phyloP scores from a whole-genome alignment of 2,329 filamentous ascomycete genomes.

The Pseudophaeomoniella oleicola region DNA sequence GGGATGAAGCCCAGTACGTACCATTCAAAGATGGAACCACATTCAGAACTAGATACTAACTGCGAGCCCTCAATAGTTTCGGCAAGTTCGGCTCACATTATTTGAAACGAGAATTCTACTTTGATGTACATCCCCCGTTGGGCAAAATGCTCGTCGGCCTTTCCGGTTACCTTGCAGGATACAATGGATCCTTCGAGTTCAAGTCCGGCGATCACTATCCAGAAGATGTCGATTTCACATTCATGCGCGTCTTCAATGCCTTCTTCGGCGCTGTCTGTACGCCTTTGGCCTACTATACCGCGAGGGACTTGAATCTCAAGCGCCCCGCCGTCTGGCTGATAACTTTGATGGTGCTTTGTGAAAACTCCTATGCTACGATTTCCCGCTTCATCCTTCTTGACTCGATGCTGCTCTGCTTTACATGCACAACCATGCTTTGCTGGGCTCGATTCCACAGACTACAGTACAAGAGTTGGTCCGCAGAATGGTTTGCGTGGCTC shows the following conservation, averaged over 20 bases:
- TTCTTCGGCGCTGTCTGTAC: constrained; percentile 87
- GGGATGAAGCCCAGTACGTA: constrained; percentile 61
- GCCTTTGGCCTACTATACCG: constrained; percentile 89
- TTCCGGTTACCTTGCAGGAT: constrained; percentile 88
- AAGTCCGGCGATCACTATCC: constrained; percentile 97
- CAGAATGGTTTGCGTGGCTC: constrained; percentile 90
- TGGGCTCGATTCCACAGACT: constrained; percentile 94
- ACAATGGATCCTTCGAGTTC: constrained; percentile 99
- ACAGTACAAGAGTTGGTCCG: constrained; percentile 70
- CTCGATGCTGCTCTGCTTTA: constrained; percentile 97
- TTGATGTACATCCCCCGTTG: constrained; percentile 88
- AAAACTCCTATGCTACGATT: constrained; percentile 98
- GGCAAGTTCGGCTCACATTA: constrained; percentile 96
- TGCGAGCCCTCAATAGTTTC: constrained; percentile 20
- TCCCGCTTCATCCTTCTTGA: constrained; percentile 96
- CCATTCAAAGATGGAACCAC: background rate
- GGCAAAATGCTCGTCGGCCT: constrained; percentile 98
- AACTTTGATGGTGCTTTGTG: constrained; percentile 91
- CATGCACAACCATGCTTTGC: constrained; percentile 92
- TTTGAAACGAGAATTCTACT: constrained; percentile 98
- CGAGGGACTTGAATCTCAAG: constrained; percentile 74
- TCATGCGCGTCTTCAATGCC: constrained; percentile 97
- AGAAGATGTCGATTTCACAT: constrained; percentile 85
- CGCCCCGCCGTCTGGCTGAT: constrained; percentile 86
- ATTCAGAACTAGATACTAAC: background rate